A percentile compares a stretch with the other conserved stretches of the same genome.
Evolutionary conservation across 2,329 filamentous ascomycete species (phyloP).

Genomic region (Colletotrichum liaoningense): DNA sequence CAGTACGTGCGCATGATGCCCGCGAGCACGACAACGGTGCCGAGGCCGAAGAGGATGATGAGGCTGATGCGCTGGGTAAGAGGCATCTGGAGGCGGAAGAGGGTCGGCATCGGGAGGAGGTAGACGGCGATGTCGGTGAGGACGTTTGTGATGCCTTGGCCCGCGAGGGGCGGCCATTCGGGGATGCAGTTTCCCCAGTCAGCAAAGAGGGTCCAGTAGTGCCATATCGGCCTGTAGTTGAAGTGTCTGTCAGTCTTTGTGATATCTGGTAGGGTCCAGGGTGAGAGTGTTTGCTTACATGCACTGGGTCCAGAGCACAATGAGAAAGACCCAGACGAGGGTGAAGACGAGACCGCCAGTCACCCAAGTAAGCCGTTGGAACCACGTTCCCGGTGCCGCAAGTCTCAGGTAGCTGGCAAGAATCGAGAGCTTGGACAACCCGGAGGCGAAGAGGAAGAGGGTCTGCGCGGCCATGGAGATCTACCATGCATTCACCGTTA

Average conservation of each 20-base stretch:
- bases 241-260: not conserved
- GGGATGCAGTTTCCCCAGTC: constrained; percentile 41
- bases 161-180: constrained; percentile 43
- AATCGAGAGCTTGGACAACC: constrained; percentile 53
- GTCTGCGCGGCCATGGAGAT: constrained; percentile 54
- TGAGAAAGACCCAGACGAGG: constrained; percentile 45
- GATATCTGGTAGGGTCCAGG: not conserved
- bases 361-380: constrained; percentile 45
- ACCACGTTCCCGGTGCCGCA: constrained; percentile 45
- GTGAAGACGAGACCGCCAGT: constrained; percentile 43
- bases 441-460: constrained; percentile 51
- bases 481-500: constrained; percentile 37
- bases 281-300: constrained; percentile 37
- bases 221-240: constrained; percentile 36
- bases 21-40: constrained; percentile 50
- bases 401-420: constrained; percentile 53
- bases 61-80: constrained; percentile 47
- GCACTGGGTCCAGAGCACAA: constrained; percentile 52
- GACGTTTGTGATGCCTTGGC: constrained; percentile 47
- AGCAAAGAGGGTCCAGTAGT: constrained; percentile 43
- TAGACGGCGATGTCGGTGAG: constrained; percentile 50
- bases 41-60: constrained; percentile 50
- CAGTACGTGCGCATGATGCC: constrained; percentile 51
- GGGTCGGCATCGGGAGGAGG: constrained; percentile 49
- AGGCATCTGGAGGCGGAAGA: constrained; percentile 47